These are phyloP conservation scores for Strigomonas culicis DNA, from an alignment of 208 protist genomes.

Conservation along the genomic window DNA sequence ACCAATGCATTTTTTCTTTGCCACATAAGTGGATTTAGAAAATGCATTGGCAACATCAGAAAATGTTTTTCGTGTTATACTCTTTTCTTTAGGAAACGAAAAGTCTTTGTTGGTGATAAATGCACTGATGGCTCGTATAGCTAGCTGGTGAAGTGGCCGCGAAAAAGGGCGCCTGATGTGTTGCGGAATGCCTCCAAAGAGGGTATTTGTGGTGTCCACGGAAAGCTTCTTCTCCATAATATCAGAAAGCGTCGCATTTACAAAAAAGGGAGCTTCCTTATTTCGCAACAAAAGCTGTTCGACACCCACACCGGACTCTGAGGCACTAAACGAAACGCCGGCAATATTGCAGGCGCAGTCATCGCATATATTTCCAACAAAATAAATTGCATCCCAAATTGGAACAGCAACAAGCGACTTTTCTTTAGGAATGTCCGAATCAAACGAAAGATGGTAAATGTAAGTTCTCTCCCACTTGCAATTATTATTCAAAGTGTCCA, in stretches of 20 bases:
- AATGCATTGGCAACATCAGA: conserved; percentile 56
- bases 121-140: conserved; percentile 28
- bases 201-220: conserved; percentile 35
- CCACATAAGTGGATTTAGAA: conserved; percentile 42
- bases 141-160: conserved; percentile 18
- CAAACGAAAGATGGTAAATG: conserved; percentile 47
- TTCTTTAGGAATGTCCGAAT: conserved; percentile 6
- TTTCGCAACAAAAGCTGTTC: conserved; percentile 26
- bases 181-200: conserved; percentile 48
- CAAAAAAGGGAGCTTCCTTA: conserved; percentile 43
- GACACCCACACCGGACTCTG: conserved; percentile 14
- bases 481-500: conserved; percentile 31
- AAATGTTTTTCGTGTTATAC: conserved; percentile 56
- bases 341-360: conserved; percentile 39
- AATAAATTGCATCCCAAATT: conserved; percentile 53
- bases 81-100: background rate
- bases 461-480: conserved; percentile 45
- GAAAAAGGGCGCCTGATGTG: conserved; percentile 30
- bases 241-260: conserved; percentile 32
- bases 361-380: conserved; percentile 51
- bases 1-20: conserved; percentile 40
- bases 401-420: conserved; percentile 20
- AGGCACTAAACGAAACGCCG: conserved; percentile 49
- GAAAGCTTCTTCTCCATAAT: conserved; percentile 26
- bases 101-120: background rate